Evolutionary conservation across 2,329 filamentous ascomycete genomes (phyloP), one percentile per base, ranked within the genome.

Genomic region (Cladosporium sphaerospermum): DNA sequence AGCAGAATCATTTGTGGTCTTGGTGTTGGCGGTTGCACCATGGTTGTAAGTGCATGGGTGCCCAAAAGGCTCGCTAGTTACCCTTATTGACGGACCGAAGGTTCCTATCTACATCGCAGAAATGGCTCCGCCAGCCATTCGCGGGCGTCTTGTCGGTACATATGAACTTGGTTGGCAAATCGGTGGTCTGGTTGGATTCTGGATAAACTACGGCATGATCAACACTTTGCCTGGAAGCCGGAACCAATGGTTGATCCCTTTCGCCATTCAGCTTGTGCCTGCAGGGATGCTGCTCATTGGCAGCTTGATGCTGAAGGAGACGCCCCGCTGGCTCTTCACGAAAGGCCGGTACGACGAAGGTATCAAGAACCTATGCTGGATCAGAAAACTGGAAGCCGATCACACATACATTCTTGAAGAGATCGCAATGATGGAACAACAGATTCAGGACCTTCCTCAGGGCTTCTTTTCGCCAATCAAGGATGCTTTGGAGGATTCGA

Each of bases 21-120:
- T 16, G 77, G 76, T 46, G 72, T 78, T 9, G 77, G 77, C 53
- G 75, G 72, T 31, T 74, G 75, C 33, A 77, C 73, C 8, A 79
- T 77, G 59, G 71, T 80, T 58, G 76, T 76, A 32, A 46, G 50
- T 51, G 9, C 18, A n/a, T 14, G 36, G 4, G 36, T 11, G n/a
- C 36, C 16, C 8, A 14, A 5, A n/a, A 14, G 16, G n/a, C 16
- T 14, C n/a, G 3, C 13, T 39, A 10, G 14, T 14, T 3, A n/a
- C n/a, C 8, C 8, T 39, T 13, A 33, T 23, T 50, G 77, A 73
- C 31, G 75, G 7, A 81, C 79, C 36, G 64, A 71, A 82, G 57
- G 77, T 62, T n/a, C 81, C 80, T 5, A 81, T 83, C 56, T 83
- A 81, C 68, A 81, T 81, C 45, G 76, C 77, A 3, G 79, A 83